Conservation (phyloP, 2,329 filamentous ascomycete species). For the Colletotrichum somersetense region DNA sequence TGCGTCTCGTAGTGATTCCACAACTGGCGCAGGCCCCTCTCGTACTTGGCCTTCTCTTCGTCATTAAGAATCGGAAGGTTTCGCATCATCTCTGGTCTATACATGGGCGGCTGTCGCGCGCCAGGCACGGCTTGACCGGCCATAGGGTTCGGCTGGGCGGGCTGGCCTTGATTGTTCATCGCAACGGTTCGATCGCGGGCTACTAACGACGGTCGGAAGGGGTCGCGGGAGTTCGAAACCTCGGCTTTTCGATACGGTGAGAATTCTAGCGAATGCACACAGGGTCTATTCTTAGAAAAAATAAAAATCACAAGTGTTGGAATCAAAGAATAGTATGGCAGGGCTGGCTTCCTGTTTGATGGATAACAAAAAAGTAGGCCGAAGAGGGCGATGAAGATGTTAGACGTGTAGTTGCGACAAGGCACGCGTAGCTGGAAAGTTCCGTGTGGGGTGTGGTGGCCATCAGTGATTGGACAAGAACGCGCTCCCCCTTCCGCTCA, state of each 20-base stretch:
- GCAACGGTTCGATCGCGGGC: slow-evolving; percentile 9
- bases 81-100: slow-evolving; percentile 65
- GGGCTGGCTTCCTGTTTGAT: background rate
- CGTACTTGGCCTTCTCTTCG: slow-evolving; percentile 70
- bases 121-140: slow-evolving; percentile 44
- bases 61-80: slow-evolving; percentile 63
- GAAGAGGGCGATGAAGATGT: background rate
- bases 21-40: slow-evolving; percentile 65
- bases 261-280: background rate
- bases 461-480: slow-evolving; percentile 30
- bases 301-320: no score
- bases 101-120: slow-evolving; percentile 56
- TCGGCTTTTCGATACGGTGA: background rate
- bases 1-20: slow-evolving; percentile 66
- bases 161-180: slow-evolving; percentile 43
- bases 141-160: slow-evolving; percentile 39
- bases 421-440: slow-evolving; percentile 38
- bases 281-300: no score
- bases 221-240: background rate
- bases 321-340: background rate
- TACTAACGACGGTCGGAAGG: background rate
- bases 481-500: background rate
- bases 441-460: slow-evolving; percentile 22
- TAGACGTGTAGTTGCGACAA: slow-evolving; percentile 26
- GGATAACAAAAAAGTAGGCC: no score